A percentile compares a stretch with the other conserved stretches of the same genome.
These are phyloP conservation scores for Chloromonas sp. DNA, from an alignment of 163 green algal genomes.

Conservation along the genomic window DNA sequence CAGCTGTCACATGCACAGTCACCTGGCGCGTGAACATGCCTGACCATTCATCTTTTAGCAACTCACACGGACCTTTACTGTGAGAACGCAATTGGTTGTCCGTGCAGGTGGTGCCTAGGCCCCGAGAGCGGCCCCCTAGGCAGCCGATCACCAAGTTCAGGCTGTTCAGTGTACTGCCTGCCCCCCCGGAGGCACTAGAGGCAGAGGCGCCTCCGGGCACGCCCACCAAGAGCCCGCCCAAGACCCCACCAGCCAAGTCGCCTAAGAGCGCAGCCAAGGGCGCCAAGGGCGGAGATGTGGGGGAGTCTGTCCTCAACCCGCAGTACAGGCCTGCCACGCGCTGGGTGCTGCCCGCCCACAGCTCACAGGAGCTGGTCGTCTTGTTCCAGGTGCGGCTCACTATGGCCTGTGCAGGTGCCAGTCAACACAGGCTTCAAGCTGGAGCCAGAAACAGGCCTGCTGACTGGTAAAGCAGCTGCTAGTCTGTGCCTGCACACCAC, in stretches of 20 bases:
- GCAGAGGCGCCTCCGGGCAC: no score
- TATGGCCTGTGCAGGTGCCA: no score
- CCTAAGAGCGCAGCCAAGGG: slow-evolving; percentile 9
- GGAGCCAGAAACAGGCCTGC: no score
- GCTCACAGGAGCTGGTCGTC: slow-evolving; percentile 43
- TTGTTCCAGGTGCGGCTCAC: slow-evolving; percentile 43
- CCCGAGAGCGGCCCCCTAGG: slow-evolving; percentile 17
- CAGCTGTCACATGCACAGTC: no score
- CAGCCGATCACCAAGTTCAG: slow-evolving; percentile 29
- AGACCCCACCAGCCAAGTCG: neutral
- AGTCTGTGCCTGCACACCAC: no score
- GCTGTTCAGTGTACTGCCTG: slow-evolving; percentile 9
- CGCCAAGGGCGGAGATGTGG: slow-evolving; percentile 21
- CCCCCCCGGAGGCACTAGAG: no score
- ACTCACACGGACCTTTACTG: no score
- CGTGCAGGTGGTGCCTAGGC: slow-evolving; percentile 29
- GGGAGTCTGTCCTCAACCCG: slow-evolving; percentile 5
- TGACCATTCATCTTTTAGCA: no score
- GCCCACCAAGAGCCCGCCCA: neutral
- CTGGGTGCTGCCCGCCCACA: slow-evolving; percentile 62
- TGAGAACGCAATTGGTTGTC: no score
- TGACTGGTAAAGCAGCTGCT: no score
- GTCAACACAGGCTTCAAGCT: no score
- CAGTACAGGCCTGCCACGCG: slow-evolving; percentile 31
- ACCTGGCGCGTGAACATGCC: no score